phyloP scores from a whole-genome alignment of 306 rosid species.

The Urtica urens region DNA sequence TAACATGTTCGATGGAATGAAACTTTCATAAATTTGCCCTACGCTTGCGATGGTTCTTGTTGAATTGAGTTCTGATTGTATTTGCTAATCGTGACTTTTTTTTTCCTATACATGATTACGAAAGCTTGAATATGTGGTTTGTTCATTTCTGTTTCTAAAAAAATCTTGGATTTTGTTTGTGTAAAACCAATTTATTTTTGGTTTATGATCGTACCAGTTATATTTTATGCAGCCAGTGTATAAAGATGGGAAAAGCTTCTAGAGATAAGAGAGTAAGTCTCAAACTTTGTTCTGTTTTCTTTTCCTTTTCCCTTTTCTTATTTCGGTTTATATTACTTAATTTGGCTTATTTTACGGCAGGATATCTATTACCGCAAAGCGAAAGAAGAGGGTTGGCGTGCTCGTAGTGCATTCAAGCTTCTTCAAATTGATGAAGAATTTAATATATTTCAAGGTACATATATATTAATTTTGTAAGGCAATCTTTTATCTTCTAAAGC shows the following conservation, averaged over 20 bases:
- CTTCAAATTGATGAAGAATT: conserved; percentile 95
- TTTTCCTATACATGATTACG: no score
- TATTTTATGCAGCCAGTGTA: no score
- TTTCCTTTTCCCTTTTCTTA: neutral
- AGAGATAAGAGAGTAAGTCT: conserved; percentile 74
- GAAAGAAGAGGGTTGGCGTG: conserved; percentile 99
- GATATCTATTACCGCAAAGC: conserved; percentile 96
- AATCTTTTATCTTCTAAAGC: neutral
- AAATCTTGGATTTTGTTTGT: no score
- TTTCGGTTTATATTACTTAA: conserved; percentile 6
- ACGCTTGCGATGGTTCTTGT: no score
- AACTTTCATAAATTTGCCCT: no score
- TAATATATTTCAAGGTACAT: conserved; percentile 67
- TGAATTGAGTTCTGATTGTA: no score
- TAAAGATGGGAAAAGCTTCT: conserved; percentile 98
- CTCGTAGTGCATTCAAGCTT: conserved; percentile 97
- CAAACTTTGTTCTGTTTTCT: conserved; percentile 1
- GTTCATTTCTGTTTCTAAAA: no score
- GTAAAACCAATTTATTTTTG: no score
- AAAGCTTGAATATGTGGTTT: no score
- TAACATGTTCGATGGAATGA: no score
- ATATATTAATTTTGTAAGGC: neutral
- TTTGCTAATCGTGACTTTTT: no score
- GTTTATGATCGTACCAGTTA: no score
- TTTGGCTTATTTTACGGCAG: conserved; percentile 24